phyloP scores from a whole-genome alignment of 176 grass and related monocot genomes.

The Lolium multiflorum region DNA sequence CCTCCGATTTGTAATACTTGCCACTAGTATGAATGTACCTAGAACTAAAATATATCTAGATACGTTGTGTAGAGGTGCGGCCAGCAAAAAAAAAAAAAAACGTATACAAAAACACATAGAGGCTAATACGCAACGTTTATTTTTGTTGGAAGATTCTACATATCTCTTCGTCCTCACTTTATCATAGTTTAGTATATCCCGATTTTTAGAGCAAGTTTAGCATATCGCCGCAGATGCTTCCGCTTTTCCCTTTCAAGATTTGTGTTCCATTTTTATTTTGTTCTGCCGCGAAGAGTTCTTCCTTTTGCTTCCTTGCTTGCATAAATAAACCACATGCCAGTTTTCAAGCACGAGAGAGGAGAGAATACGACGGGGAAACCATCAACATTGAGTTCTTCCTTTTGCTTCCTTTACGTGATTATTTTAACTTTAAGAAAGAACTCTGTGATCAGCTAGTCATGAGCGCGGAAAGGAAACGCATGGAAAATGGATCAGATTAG shows the following conservation, averaged over 20 bases:
- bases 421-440: not conserved
- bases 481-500: conserved; percentile 32
- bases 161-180: not conserved
- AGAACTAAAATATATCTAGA: too few species aligned
- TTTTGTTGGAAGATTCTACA: not conserved
- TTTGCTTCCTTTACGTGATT: not conserved
- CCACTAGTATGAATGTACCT: too few species aligned
- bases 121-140: too few species aligned
- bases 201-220: too few species aligned
- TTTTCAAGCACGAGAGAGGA: conserved; percentile 48
- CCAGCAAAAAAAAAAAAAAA: too few species aligned
- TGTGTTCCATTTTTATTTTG: not conserved
- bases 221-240: not conserved
- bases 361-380: not conserved
- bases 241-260: conserved; percentile 7
- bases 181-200: not conserved
- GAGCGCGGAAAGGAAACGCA: conserved; percentile 20
- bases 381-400: not conserved
- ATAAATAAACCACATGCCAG: not conserved
- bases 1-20: too few species aligned
- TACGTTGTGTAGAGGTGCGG: too few species aligned
- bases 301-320: not conserved
- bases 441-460: not conserved
- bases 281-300: conserved; percentile 30
- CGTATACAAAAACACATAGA: too few species aligned